A percentile compares a stretch with the other conserved stretches of the same genome.
Evolutionary conservation across 352 stramenopile species (phyloP).

Genomic region (Phytopythium delawarense): DNA sequence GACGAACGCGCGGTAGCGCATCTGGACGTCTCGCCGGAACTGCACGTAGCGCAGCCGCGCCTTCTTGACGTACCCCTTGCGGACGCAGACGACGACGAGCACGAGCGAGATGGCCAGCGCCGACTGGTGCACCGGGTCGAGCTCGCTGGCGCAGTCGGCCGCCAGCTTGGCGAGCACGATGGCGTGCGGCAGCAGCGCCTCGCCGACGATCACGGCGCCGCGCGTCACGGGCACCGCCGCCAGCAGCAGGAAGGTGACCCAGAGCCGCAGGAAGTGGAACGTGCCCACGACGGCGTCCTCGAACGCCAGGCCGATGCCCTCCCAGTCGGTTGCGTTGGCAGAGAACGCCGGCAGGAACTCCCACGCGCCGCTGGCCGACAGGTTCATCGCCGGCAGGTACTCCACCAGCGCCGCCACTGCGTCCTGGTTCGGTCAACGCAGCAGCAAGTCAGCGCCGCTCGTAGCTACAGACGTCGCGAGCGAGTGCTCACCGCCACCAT

Average conservation of each 20-base stretch:
- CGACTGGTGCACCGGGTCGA: conserved; percentile 64
- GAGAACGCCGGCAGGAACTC: conserved; percentile 37
- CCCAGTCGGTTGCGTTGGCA: conserved; percentile 48
- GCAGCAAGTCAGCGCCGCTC: background rate
- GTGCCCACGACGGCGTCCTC: conserved; percentile 48
- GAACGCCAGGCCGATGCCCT: conserved; percentile 50
- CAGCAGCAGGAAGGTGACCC: conserved; percentile 49
- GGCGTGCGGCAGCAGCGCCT: conserved; percentile 65
- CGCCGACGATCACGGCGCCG: conserved; percentile 31
- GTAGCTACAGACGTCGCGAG: background rate
- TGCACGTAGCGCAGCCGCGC: conserved; percentile 43
- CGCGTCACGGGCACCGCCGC: conserved; percentile 41
- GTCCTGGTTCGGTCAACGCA: background rate
- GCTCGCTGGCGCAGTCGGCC: conserved; percentile 35
- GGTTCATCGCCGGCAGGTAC: conserved; percentile 13
- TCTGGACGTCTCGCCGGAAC: conserved; percentile 42
- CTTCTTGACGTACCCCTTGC: conserved; percentile 63
- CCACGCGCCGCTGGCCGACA: conserved; percentile 21
- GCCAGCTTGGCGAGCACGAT: conserved; percentile 31
- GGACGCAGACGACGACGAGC: conserved; percentile 45
- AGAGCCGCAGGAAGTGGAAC: conserved; percentile 59
- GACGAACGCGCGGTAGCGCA: conserved; percentile 68
- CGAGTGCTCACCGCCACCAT: background rate
- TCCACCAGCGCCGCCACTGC: conserved; percentile 8
- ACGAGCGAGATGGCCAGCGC: conserved; percentile 23